These are phyloP conservation scores for Eragrostis tef DNA, from an alignment of 202 grass and related monocot genomes.

Conservation along the genomic window DNA sequence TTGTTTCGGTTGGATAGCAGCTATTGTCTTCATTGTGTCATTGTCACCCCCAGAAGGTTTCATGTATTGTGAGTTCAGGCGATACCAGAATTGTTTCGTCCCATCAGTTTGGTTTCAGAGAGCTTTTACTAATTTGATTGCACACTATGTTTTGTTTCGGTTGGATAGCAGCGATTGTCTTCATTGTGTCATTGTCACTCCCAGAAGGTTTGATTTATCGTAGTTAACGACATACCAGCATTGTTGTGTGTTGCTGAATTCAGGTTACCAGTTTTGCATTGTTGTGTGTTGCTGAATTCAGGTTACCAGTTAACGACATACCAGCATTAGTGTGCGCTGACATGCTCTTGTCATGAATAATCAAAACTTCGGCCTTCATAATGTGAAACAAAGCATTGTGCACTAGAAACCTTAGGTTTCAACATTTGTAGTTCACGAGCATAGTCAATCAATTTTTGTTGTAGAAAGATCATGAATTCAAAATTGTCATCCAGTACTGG, in stretches of 20 bases:
- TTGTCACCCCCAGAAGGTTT: not conserved
- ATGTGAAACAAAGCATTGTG: constrained; percentile 26
- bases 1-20: no score
- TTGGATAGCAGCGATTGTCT: not conserved
- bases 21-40: not conserved
- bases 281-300: not conserved
- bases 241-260: no score
- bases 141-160: no score
- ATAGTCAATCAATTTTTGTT: not conserved
- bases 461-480: not conserved
- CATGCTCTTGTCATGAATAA: constrained; percentile 7
- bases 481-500: constrained; percentile 7
- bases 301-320: no score
- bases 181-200: not conserved
- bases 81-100: no score
- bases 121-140: no score
- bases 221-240: no score
- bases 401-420: not conserved
- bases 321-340: constrained; percentile 22
- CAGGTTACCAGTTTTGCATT: no score
- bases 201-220: no score
- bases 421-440: not conserved
- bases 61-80: no score
- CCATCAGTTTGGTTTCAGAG: no score
- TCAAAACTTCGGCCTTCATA: not conserved